Evolutionary conservation across 768 basidiomycete genomes (phyloP).

Genomic region (Naganishia onofrii): DNA sequence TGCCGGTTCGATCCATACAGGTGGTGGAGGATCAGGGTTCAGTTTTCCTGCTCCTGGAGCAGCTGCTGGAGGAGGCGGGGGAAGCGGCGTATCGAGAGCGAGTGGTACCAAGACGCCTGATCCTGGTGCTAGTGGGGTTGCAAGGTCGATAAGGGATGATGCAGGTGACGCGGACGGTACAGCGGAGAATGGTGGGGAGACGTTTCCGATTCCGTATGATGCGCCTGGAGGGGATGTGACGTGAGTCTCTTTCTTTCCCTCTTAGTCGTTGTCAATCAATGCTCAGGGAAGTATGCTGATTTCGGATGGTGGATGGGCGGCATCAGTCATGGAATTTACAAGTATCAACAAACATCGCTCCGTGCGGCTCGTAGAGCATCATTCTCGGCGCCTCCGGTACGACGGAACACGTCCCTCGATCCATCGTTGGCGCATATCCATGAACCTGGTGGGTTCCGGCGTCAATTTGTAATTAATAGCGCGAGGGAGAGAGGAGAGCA

Average conservation of each 20-base stretch:
- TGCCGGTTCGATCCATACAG: constrained; percentile 16
- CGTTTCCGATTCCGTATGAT: constrained; percentile 84
- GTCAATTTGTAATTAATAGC: constrained; percentile 76
- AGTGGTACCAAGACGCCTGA: constrained; percentile 30
- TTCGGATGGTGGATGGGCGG: constrained; percentile 13
- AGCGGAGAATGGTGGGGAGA: constrained; percentile 60
- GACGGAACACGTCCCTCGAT: constrained; percentile 50
- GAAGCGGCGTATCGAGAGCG: neutral
- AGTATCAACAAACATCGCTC: constrained; percentile 73
- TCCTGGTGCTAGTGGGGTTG: constrained; percentile 33
- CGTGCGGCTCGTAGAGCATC: constrained; percentile 67
- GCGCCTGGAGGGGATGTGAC: constrained; percentile 87
- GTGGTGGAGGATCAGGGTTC: constrained; percentile 4
- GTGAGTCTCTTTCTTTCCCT: constrained; percentile 57
- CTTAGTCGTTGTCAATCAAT: too few species aligned
- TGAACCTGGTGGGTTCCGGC: constrained; percentile 89
- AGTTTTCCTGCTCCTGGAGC: neutral
- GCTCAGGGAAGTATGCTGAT: neutral
- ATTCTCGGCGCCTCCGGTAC: constrained; percentile 54
- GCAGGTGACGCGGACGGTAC: constrained; percentile 59
- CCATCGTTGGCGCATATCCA: constrained; percentile 89
- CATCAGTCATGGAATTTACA: constrained; percentile 76
- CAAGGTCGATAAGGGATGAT: constrained; percentile 18
- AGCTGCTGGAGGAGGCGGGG: constrained; percentile 3
- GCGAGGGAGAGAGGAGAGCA: constrained; percentile 66